Base-by-base conservation (phyloP, 2,329 filamentous ascomycete species). In the Colletotrichum sp. region DNA sequence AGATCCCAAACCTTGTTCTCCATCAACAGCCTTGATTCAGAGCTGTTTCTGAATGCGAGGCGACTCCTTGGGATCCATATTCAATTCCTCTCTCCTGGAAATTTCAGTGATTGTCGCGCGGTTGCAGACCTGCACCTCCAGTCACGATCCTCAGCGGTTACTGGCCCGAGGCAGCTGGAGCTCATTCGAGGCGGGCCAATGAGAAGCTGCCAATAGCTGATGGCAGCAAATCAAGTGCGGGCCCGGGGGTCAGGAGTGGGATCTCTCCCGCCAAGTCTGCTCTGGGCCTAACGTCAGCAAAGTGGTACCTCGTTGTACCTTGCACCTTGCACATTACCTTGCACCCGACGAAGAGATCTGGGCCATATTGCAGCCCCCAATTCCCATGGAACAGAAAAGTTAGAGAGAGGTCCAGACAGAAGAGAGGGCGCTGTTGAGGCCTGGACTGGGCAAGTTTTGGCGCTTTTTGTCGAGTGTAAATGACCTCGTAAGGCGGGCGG, bases 81-180 rank as follows among this genome's bases (percentile, higher is more conserved):
- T 21, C 14, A 52, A 64, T 30, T 26, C n/a, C 12, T 52, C 63
- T 55, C 34, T 36, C n/a, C 55, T 36, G 16, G 59, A 24, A 55
- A 62, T 48, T 28, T 26, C 26, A 70, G 24, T 58, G 32, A 55
- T 75, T 76, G 59, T 76, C 74, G 74, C 74, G 74, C 74, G 74
- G 74, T 71, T 76, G 66, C 71, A 74, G 66, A 74, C 52, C 71
- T 76, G 74, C 74, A 76, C 32, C 59, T 56, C 65, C 58, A 63
- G 56, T 76, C 74, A 76, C 74, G 65, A 66, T 71, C 64, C 71
- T 58, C 61, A 71, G 74, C 74, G 74, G 52, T 67, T 71, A 74
- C 71, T 64, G 69, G 73, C 63, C 56, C 69, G 64, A 69, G 58
- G 58, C 21, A 73, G 16, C 14, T 73, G 69, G 69, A 71, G 72